phyloP scores from a whole-genome alignment of 257 asterid species.

The Lycium ferocissimum region DNA sequence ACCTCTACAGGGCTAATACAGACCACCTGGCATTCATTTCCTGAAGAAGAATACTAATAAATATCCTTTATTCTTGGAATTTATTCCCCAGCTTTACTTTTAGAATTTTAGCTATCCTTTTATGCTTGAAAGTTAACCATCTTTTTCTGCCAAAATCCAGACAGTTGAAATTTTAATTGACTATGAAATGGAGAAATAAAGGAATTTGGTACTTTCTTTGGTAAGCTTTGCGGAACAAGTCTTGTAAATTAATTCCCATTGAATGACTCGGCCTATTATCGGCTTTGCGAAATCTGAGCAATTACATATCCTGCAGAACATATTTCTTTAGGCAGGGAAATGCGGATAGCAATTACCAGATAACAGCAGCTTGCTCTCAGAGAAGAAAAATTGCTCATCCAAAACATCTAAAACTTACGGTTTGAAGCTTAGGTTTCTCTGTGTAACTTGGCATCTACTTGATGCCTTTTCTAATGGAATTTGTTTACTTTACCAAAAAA shows the following conservation, averaged over 20 bases:
- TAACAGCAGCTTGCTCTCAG: neutral
- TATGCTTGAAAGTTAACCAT: neutral
- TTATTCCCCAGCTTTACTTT: slow-evolving; percentile 32
- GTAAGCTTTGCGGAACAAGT: neutral
- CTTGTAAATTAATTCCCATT: neutral
- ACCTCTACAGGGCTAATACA: slow-evolving; percentile 39
- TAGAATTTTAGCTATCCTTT: neutral
- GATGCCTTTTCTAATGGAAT: too few relatives aligned
- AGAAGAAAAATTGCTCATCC: neutral
- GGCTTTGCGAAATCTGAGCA: neutral
- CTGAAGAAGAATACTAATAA: slow-evolving; percentile 45
- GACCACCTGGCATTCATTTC: slow-evolving; percentile 43
- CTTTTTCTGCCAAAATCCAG: neutral
- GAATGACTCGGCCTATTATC: neutral
- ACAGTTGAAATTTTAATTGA: neutral
- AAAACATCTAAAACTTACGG: neutral
- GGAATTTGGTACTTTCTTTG: neutral
- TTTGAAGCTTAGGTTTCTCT: too few relatives aligned
- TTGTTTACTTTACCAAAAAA: too few relatives aligned
- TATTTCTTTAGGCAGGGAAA: neutral
- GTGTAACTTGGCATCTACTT: too few relatives aligned
- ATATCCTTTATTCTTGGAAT: slow-evolving; percentile 34
- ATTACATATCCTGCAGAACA: neutral
- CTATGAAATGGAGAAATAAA: slow-evolving; percentile 19
- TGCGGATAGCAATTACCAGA: neutral